Conservation (phyloP, 2,329 filamentous ascomycete species). For the Aspergillus pseudonomiae region DNA sequence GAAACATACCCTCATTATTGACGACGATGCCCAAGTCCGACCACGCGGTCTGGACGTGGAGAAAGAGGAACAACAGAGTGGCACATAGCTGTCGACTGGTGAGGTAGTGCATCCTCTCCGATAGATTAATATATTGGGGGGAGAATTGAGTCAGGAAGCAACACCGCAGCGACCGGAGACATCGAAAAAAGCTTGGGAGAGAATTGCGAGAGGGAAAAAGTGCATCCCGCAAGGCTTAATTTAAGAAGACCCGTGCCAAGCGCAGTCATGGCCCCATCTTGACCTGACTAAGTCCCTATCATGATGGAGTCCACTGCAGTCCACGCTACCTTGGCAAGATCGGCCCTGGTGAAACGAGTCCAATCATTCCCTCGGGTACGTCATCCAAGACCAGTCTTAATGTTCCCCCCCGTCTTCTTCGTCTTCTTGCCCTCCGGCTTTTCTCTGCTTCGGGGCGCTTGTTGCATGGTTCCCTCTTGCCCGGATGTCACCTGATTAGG, state of each 20-base stretch:
- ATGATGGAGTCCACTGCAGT: background rate
- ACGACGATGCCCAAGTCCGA: background rate
- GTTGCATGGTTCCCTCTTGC: background rate
- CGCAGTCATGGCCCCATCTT: background rate
- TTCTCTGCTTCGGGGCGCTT: background rate
- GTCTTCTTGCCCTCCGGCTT: background rate
- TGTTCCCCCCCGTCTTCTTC: background rate
- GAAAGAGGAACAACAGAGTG: background rate
- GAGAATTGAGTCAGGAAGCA: background rate
- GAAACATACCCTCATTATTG: constrained; percentile 2
- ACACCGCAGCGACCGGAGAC: background rate
- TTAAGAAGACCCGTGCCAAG: constrained; percentile 4
- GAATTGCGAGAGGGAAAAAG: background rate
- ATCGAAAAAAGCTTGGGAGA: background rate
- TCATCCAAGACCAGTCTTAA: constrained; percentile 1
- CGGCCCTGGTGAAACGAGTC: constrained; percentile 1
- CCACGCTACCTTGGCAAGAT: constrained; percentile 1
- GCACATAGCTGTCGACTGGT: background rate
- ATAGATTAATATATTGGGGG: background rate
- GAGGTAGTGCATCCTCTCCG: background rate
- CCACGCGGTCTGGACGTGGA: background rate
- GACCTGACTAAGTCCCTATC: constrained; percentile 1
- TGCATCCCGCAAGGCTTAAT: constrained; percentile 4
- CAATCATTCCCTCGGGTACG: background rate
- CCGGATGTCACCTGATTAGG: background rate